These are phyloP conservation scores for Porodaedalea pini DNA, from an alignment of 1,284 basidiomycete species.

Conservation along the genomic window DNA sequence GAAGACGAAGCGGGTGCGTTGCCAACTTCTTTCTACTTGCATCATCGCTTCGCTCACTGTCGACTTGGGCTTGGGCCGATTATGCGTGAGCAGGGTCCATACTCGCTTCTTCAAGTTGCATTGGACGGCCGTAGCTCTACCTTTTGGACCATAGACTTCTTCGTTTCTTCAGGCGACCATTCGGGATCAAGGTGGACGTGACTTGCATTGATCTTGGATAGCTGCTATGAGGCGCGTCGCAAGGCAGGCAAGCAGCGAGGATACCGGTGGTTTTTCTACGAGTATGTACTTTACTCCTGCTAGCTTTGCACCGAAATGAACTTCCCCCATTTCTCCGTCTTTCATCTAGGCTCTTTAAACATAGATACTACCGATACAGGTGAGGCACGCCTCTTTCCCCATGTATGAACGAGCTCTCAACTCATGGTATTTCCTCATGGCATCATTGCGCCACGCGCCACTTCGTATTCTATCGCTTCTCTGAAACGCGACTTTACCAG, in stretches of 20 bases:
- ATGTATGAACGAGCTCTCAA: not conserved
- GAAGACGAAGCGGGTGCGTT: not conserved
- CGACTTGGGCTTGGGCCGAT: too few relatives aligned
- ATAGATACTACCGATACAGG: conserved; percentile 3
- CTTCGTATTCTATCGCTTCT: not conserved
- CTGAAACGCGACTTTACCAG: not conserved
- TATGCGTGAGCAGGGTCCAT: too few relatives aligned
- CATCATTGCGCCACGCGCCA: conserved; percentile 11
- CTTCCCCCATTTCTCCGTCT: not conserved
- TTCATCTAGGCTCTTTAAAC: not conserved
- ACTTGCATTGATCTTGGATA: not conserved
- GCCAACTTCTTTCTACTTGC: not conserved
- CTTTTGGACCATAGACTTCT: too few relatives aligned
- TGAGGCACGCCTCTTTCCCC: not conserved
- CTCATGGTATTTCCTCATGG: not conserved
- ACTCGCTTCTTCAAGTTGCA: not conserved
- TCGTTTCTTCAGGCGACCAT: too few relatives aligned
- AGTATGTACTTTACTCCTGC: not conserved
- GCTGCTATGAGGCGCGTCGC: not conserved
- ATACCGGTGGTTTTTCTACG: not conserved
- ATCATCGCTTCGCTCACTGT: not conserved
- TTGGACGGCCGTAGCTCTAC: not conserved
- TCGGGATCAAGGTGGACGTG: too few relatives aligned
- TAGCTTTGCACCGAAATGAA: too few relatives aligned
- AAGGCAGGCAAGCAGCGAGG: not conserved